These are phyloP conservation scores for Leishmania tarentolae DNA, from an alignment of 208 protist species.

Conservation along the genomic window DNA sequence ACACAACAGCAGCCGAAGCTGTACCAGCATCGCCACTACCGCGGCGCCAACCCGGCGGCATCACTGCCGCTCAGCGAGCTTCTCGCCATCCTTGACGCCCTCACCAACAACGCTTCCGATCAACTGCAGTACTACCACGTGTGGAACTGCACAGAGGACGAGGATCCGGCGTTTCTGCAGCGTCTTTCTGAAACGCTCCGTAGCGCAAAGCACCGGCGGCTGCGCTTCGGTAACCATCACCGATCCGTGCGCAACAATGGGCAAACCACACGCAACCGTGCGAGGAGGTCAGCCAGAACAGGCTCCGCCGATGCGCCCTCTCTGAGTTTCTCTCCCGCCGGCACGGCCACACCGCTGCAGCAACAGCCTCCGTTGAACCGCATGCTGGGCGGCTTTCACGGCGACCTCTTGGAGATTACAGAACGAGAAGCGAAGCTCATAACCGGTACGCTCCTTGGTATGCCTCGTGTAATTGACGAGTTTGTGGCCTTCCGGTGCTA, in stretches of 20 bases:
- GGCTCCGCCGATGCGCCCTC: background rate
- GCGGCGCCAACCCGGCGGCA: conserved; percentile 7
- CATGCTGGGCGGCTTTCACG: conserved; percentile 61
- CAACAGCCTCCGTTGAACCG: conserved; percentile 48
- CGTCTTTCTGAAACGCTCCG: conserved; percentile 67
- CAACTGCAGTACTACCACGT: conserved; percentile 40
- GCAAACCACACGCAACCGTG: conserved; percentile 50
- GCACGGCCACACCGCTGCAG: conserved; percentile 10
- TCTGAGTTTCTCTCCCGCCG: conserved; percentile 9
- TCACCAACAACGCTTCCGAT: conserved; percentile 57
- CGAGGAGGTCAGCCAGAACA: conserved; percentile 9
- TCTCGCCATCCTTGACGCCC: conserved; percentile 61
- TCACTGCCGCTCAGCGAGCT: conserved; percentile 52
- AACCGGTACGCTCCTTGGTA: conserved; percentile 38
- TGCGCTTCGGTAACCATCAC: conserved; percentile 71
- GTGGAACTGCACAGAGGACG: conserved; percentile 44
- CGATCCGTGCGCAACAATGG: conserved; percentile 63
- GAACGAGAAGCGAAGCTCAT: conserved; percentile 60
- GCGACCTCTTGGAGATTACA: conserved; percentile 69
- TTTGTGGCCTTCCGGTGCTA: conserved; percentile 55
- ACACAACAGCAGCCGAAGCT: background rate
- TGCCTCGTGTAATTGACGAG: conserved; percentile 54
- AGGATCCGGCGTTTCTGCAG: conserved; percentile 49
- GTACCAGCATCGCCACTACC: conserved; percentile 18
- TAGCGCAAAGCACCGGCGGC: conserved; percentile 58